Evolutionary conservation across 305 asterid genomes (phyloP).

Genomic region (Fraxinus velutina): DNA sequence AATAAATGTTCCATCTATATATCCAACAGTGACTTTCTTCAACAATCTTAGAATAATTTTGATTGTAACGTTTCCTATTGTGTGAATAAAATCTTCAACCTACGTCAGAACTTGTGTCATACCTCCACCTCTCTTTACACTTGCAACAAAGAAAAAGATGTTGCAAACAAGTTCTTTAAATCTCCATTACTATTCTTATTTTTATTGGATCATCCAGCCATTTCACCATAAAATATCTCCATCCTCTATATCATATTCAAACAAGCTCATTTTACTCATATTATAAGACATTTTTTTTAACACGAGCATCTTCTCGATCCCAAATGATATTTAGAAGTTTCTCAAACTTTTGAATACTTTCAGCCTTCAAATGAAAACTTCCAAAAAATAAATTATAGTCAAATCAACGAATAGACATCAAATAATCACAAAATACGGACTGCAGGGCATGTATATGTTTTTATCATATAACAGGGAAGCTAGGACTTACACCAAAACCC

Average conservation of each 20-base stretch:
- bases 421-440: not conserved
- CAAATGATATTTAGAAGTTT: not conserved
- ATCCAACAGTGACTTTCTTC: not conserved
- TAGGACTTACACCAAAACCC: conserved; percentile 74
- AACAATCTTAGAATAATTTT: not conserved
- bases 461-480: not conserved
- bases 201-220: not conserved
- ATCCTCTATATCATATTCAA: not conserved
- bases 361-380: not conserved
- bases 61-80: not conserved
- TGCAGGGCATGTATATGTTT: not conserved
- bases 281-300: not conserved
- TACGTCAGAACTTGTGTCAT: not conserved
- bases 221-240: not conserved
- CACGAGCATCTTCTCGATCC: not conserved
- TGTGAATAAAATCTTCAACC: not conserved
- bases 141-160: not conserved
- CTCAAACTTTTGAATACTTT: not conserved
- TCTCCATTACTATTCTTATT: not conserved
- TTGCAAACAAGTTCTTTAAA: not conserved
- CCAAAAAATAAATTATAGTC: not conserved
- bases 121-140: not conserved
- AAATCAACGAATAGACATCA: not conserved
- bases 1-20: not conserved
- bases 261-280: not conserved